Conservation (phyloP, 75 land plant species). For the Ceratopteris richardii region DNA sequence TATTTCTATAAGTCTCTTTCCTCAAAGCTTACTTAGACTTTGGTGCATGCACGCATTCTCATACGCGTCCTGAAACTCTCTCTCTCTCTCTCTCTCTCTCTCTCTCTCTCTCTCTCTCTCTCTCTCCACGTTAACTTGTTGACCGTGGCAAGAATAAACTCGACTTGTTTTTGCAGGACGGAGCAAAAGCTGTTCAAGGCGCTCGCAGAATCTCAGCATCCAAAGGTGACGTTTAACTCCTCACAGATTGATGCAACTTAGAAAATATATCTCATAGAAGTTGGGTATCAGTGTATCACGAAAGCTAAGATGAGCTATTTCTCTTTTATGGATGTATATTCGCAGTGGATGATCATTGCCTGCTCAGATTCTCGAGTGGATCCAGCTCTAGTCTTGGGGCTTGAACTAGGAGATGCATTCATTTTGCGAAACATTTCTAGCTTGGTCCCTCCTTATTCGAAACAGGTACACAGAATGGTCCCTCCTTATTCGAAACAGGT, state of each 20-base stretch:
- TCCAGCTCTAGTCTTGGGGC: conserved; percentile 63
- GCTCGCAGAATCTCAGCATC: conserved; percentile 71
- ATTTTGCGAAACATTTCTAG: conserved; percentile 88
- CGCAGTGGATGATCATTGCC: conserved; percentile 42
- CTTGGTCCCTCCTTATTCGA: conserved; percentile 60
- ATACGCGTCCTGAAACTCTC: too few relatives aligned
- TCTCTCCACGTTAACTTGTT: background rate
- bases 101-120: conserved; percentile 2
- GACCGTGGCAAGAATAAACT: too few relatives aligned
- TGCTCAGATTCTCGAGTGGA: conserved; percentile 94
- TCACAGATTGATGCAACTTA: too few relatives aligned
- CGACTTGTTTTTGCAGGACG: conserved; percentile 34
- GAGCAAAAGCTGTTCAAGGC: conserved; percentile 47
- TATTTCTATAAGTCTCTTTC: too few relatives aligned
- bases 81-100: too few relatives aligned
- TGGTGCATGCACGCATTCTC: too few relatives aligned
- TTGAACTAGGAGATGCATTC: conserved; percentile 89
- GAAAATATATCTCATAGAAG: too few relatives aligned
- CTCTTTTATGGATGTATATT: background rate
- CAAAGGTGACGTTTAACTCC: too few relatives aligned
- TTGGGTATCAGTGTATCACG: background rate
- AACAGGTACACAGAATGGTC: conserved; percentile 2
- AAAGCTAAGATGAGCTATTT: too few relatives aligned
- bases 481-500: too few relatives aligned
- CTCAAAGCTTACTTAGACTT: too few relatives aligned